Base-by-base conservation (phyloP, 2,329 filamentous ascomycete species). In the Byssochlamys sp. region DNA sequence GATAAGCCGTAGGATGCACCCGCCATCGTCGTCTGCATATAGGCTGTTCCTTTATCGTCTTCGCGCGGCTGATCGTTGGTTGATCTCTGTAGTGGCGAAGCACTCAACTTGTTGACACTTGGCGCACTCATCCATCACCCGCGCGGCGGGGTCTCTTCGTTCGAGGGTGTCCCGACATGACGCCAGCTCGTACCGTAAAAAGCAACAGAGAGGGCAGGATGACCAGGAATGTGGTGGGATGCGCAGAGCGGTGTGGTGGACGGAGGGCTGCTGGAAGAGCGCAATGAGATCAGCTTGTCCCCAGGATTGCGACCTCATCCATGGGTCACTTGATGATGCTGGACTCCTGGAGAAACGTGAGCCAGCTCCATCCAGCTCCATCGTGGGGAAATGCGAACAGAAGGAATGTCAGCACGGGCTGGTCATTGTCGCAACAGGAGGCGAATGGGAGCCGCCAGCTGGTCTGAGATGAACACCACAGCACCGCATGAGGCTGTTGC, bases 151-250 rank as follows among this genome's bases (percentile, higher is more conserved):
- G 49, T 24, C 3, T 11, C 26, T 24, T 26, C 26, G 24, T 51
- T 51, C 49, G 49, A 51, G 49, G 49, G 49, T 51, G 49, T 51
- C 49, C 45, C 24, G 24, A 7, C 14, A 51, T 51, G 19, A 51
- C 26, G 49, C 49, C 49, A 51, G 24, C 49, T 14, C 24, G 49
- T 27, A 12, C 49, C 49, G 24, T 51, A 12, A 26, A 28, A 26
- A 14, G 49, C 24, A 51, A 28, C 19, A 24, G 49, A n/a, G 35
- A 12, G 49, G 49, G 2, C 9, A 26, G 48, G 49, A 28, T 28
- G 49, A 51, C 26, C 24, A 51, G 49, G 49, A 51, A 51, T 51
- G 49, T 51, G 49, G 49, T 51, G 49, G 49, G 49, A 51, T 51
- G 49, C 5, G 24, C n/a, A 51, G 49, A 28, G 49, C 49, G 49